A percentile compares a stretch with the other conserved stretches of the same genome.
phyloP scores from a whole-genome alignment of 2,329 filamentous ascomycete species.

The Rachicladosporium sp. region DNA sequence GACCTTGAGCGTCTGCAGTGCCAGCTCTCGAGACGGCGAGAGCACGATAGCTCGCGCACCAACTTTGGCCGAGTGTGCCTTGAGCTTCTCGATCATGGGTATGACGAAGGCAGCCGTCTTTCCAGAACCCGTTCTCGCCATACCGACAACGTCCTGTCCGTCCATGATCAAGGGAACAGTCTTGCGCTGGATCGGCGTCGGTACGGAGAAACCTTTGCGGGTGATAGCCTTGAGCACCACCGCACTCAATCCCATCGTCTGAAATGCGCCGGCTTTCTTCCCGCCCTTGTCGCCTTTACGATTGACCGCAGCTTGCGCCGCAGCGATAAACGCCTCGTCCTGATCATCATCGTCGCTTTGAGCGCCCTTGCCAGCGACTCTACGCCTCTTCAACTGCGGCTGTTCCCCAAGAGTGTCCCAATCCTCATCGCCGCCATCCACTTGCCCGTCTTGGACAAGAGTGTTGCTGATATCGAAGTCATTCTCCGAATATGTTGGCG shows the following conservation, averaged over 20 bases:
- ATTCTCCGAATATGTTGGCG: conserved; percentile 54
- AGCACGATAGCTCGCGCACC: conserved; percentile 78
- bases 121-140: conserved; percentile 93
- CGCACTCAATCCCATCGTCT: conserved; percentile 79
- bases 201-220: conserved; percentile 87
- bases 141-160: conserved; percentile 90
- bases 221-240: conserved; percentile 82
- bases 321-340: conserved; percentile 81
- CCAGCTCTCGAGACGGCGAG: conserved; percentile 87
- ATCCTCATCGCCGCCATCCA: conserved; percentile 36
- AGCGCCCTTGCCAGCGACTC: conserved; percentile 6
- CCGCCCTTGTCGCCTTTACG: conserved; percentile 68
- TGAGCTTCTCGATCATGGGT: conserved; percentile 91
- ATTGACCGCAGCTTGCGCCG: conserved; percentile 79
- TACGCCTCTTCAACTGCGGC: conserved; percentile 8
- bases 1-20: conserved; percentile 88
- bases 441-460: conserved; percentile 46
- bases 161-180: conserved; percentile 86
- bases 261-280: conserved; percentile 94
- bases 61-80: conserved; percentile 73
- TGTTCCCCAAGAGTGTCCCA: conserved; percentile 1
- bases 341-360: conserved; percentile 35
- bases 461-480: conserved; percentile 82
- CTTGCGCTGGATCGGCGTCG: conserved; percentile 94
- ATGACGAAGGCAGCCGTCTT: conserved; percentile 98